Evolutionary conservation across 1,139 yeast genomes (phyloP).

Genomic region (Kodamaea alishanica): DNA sequence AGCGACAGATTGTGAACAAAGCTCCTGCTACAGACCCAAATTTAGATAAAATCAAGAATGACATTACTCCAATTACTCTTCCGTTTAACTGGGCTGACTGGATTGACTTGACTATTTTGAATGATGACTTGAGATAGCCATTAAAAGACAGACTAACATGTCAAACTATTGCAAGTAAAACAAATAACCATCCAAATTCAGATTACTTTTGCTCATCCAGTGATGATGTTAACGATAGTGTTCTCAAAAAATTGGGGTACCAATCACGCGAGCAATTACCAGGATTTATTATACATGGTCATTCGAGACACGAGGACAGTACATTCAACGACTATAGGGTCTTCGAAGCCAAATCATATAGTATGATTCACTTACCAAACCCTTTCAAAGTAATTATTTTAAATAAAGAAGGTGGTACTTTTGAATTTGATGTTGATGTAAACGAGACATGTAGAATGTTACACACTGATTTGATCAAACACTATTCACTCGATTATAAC

Average conservation of each 20-base stretch:
- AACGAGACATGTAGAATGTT: constrained; percentile 12
- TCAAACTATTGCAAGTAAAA: constrained; percentile 13
- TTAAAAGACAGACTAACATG: constrained; percentile 11
- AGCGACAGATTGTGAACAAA: constrained; percentile 12
- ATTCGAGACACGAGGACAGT: constrained; percentile 17
- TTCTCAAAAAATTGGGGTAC: constrained; percentile 11
- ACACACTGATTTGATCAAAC: constrained; percentile 11
- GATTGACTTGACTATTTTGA: constrained; percentile 14
- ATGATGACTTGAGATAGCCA: constrained; percentile 10
- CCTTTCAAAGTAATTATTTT: constrained; percentile 32
- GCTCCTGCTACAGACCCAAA: neutral
- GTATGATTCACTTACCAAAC: constrained; percentile 26
- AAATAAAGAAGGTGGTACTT: constrained; percentile 27
- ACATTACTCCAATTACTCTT: constrained; percentile 2
- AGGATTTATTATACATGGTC: constrained; percentile 17
- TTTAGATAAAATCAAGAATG: neutral
- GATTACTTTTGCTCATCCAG: constrained; percentile 15
- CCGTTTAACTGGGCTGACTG: constrained; percentile 23
- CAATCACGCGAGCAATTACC: constrained; percentile 14
- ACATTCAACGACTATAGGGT: constrained; percentile 10
- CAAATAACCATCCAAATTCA: constrained; percentile 14
- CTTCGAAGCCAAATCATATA: constrained; percentile 16
- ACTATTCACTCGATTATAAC: constrained; percentile 9
- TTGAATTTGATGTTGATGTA: constrained; percentile 29
- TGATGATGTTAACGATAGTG: constrained; percentile 1